Conservation (phyloP, 176 grass and related monocot genomes). For the Aegilops tauschii region DNA sequence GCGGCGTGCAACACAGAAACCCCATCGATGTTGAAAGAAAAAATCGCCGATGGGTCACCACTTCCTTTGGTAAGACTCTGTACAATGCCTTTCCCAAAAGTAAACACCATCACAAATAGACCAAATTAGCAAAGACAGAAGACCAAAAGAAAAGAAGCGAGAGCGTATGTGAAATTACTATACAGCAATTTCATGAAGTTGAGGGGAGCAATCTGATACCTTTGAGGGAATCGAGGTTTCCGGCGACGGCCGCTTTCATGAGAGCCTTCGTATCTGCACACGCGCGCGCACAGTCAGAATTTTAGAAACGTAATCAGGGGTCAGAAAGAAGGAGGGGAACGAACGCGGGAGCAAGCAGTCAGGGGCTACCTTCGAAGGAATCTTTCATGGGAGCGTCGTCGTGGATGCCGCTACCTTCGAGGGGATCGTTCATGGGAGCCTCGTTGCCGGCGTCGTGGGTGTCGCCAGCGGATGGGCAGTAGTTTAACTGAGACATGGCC, state of each 20-base stretch:
- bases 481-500: neutral
- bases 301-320: neutral
- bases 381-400: too few species aligned
- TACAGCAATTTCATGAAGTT: neutral
- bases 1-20: neutral
- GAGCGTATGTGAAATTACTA: neutral
- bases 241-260: neutral
- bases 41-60: neutral
- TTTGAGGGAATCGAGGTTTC: conserved; percentile 17
- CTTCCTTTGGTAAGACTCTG: neutral
- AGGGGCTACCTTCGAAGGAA: neutral
- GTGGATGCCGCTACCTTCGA: too few species aligned
- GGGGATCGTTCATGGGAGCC: too few species aligned
- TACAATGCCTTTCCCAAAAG: neutral
- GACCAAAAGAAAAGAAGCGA: neutral
- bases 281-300: neutral
- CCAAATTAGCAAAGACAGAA: neutral
- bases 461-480: neutral
- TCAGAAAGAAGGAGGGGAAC: neutral
- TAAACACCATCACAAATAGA: neutral
- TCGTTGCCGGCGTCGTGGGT: too few species aligned
- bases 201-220: neutral
- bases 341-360: neutral
- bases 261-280: neutral
- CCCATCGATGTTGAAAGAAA: neutral